Base-by-base conservation (phyloP, 208 protist species). In the Leishmania major region DNA sequence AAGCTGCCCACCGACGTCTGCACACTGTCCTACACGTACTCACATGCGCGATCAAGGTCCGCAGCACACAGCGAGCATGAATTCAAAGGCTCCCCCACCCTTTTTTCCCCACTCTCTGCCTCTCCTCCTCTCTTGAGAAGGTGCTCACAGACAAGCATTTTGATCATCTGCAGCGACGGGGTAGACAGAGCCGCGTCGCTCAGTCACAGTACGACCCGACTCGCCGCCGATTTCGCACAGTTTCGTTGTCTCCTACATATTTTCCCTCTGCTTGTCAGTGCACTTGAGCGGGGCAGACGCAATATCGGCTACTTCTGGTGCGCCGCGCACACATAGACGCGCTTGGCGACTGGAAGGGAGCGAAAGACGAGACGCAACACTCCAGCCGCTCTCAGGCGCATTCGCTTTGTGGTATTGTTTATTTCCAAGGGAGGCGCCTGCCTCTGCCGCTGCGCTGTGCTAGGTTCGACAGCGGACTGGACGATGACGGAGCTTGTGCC, bases 401-500 rank as follows among this genome's bases (percentile, higher is more conserved):
- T 22, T 43, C 3, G 67, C 19, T 6, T 47, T n/a, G 35, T 47
- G 13, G 13, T 22, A 13, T 17, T n/a, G 7, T 47, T 43, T 53
- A 35, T 19, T 53, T 74, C n/a, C 10, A 37, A 22, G 28, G 70
- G 13, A 19, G 45, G 43, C 8, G 2, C 11, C 2, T 25, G 51
- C 22, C 28, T 74, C 10, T 31, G 11, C 43, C 19, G 43, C 70
- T 10, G 22, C 8, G 40, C 15, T n/a, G 25, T 35, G 28, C 45
- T 55, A 11, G 19, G 37, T 74, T 53, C 70, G 22, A 55, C 70
- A 37, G 47, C 22, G 17, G 70, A 31, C 70, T 31, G 8, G 51
- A 15, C 70, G 7, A 74, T 91, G 87, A 91, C 87, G 11, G 90
- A 91, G 51, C 80, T 86, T 49, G 84, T 94, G 19, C 78, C 87